phyloP scores from a whole-genome alignment of 352 stramenopile species.

The Phytopythium sindhum region DNA sequence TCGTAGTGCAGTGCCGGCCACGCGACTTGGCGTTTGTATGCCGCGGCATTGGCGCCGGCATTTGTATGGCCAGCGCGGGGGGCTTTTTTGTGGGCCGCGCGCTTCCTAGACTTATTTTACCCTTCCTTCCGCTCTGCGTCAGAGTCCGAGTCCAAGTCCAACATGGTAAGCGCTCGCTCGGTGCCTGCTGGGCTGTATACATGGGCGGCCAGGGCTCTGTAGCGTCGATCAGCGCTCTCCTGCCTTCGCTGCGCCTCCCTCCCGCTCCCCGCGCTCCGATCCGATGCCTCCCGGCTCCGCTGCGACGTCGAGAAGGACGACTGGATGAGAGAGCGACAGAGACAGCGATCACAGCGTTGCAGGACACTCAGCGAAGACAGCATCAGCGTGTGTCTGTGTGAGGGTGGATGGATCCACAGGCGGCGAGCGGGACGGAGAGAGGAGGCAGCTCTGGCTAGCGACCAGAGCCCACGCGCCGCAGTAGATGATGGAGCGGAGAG shows the following conservation, averaged over 20 bases:
- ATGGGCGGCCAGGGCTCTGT: not conserved
- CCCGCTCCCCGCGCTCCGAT: not conserved
- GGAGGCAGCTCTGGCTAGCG: not conserved
- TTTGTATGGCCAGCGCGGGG: slow-evolving; percentile 54
- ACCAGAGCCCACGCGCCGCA: not conserved
- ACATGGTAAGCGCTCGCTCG: slow-evolving; percentile 62
- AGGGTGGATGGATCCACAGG: too few species aligned
- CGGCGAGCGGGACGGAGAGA: not conserved
- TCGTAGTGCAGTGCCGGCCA: slow-evolving; percentile 43
- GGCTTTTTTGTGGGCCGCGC: slow-evolving; percentile 24
- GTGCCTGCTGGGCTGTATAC: not conserved
- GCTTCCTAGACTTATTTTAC: slow-evolving; percentile 69
- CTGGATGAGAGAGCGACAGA: not conserved
- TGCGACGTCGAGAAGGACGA: not conserved
- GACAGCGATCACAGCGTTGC: not conserved
- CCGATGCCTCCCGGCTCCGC: not conserved
- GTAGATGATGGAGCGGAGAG: not conserved
- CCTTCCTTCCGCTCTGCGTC: slow-evolving; percentile 86
- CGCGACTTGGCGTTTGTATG: slow-evolving; percentile 72
- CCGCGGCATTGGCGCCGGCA: slow-evolving; percentile 20
- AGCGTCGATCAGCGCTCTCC: not conserved
- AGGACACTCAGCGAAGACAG: not conserved
- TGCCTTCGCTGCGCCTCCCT: not conserved
- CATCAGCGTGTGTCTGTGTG: too few species aligned
- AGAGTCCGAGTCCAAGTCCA: slow-evolving; percentile 84